phyloP scores from a whole-genome alignment of 345 rosid species.

The Gynandropsis gynandra region DNA sequence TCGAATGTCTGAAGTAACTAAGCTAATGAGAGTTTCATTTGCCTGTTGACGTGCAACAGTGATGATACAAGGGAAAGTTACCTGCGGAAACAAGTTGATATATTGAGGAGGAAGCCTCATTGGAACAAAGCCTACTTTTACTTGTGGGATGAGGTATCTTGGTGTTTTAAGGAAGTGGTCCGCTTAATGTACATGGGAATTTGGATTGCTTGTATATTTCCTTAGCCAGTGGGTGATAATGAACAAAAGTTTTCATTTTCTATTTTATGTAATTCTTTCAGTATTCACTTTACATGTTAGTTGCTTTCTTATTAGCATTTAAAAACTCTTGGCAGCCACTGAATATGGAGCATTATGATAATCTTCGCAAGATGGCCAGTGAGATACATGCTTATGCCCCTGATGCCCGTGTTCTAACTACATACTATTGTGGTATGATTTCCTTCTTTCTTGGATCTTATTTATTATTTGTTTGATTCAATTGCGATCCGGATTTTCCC shows the following conservation, averaged over 20 bases:
- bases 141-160: conserved; percentile 89
- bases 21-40: conserved; percentile 28
- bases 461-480: conserved; percentile 4
- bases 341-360: conserved; percentile 79
- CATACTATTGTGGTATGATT: conserved; percentile 78
- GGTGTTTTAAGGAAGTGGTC: background rate
- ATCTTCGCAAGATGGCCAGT: conserved; percentile 73
- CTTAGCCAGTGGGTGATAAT: background rate
- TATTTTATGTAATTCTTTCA: background rate
- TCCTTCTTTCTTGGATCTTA: conserved; percentile 8
- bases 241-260: background rate
- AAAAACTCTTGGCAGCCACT: conserved; percentile 55
- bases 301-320: conserved; percentile 16
- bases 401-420: conserved; percentile 91
- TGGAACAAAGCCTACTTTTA: conserved; percentile 98
- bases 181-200: too few relatives aligned
- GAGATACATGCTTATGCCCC: conserved; percentile 84
- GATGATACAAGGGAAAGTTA: conserved; percentile 54
- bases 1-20: conserved; percentile 23
- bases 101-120: conserved; percentile 74
- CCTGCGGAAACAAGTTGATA: conserved; percentile 84
- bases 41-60: conserved; percentile 46
- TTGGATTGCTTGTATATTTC: background rate
- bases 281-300: background rate
- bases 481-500: background rate